Base-by-base conservation (phyloP, 179 eudicot genomes). In the Carnegiea gigantea region DNA sequence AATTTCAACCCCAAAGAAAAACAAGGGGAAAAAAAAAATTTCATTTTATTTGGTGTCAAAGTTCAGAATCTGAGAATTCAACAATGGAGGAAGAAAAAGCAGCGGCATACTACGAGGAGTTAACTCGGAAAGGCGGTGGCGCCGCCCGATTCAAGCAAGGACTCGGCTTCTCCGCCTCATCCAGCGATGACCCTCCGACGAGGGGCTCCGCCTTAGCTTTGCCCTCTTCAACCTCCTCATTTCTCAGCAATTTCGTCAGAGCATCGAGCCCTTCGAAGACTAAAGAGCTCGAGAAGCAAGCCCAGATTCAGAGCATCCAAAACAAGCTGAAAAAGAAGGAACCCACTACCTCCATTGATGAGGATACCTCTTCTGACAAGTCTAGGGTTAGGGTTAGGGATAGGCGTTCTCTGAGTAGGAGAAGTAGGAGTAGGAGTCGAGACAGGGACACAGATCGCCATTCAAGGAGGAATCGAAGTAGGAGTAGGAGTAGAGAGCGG, bases 111-210 rank as follows among this genome's bases (percentile, higher is more conserved):
- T 93, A 95, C 91, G 94, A 95, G 77, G 98, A 95, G 85, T 86
- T 95, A 13, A 87, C 91, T 9, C 91, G 91, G 15, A 91, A 90
- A 80, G 98, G 98, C 73, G 86, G 89, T 54, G 94, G 89, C 85
- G 98, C 98, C 76, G 95, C 98, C 83, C 83, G 94, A 20, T 95
- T 93, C 87, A 95, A 95, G 79, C 98, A 93, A 85, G 98, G 98
- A 26, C 95, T 93, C 76, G 98, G 98, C 53, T 95, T 91, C 88
- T 88, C 65, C 68, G 30, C 97, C 40, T 72, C 91, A 75, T 6
- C 83, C 72, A 36, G 57, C 75, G 60, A 48, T 21, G 84, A 79
- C 75, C 88, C 85, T 17, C 94, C 95, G 0, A 30, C 88, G 38
- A 78, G 90, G 70, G 95, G 91, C 76, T 90, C 95, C 1, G 87